These are phyloP conservation scores for Tylopilus felleus DNA, from an alignment of 768 basidiomycete genomes.

Conservation along the genomic window DNA sequence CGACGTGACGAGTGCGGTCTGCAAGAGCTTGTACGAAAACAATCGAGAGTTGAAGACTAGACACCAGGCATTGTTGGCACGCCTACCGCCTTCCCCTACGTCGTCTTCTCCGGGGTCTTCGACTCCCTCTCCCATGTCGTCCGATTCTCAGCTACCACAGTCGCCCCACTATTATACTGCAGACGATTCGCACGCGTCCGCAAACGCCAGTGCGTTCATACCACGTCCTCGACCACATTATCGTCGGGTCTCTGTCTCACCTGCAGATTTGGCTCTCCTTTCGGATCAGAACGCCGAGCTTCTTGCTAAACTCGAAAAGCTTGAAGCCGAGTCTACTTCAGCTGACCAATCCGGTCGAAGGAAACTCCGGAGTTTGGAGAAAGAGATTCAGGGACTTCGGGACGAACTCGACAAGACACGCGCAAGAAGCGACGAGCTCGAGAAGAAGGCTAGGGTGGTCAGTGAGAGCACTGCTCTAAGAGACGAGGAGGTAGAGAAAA, in stretches of 20 bases:
- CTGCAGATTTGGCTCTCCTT: conserved; percentile 64
- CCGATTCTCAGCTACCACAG: conserved; percentile 27
- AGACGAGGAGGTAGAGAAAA: conserved; percentile 31
- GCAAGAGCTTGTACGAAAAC: conserved; percentile 66
- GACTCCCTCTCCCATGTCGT: conserved; percentile 23
- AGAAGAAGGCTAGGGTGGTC: conserved; percentile 54
- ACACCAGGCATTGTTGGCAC: conserved; percentile 67
- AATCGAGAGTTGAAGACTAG: conserved; percentile 66
- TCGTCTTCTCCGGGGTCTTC: conserved; percentile 32
- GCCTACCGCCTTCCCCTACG: conserved; percentile 49
- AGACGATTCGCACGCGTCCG: conserved; percentile 25
- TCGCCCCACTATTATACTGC: conserved; percentile 34
- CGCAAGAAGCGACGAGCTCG: conserved; percentile 64
- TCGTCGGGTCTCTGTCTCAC: conserved; percentile 58
- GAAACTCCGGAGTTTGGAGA: conserved; percentile 69
- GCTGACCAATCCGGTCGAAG: conserved; percentile 67
- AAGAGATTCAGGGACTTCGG: conserved; percentile 71
- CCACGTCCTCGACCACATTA: conserved; percentile 26
- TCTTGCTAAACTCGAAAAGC: conserved; percentile 65
- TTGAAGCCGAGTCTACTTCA: conserved; percentile 66
- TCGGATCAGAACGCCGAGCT: conserved; percentile 85
- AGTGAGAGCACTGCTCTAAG: conserved; percentile 23
- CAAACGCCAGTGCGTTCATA: conserved; percentile 16
- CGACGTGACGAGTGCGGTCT: conserved; percentile 60
- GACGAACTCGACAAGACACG: conserved; percentile 78